Base-by-base conservation (phyloP, 108 stramenopile species). In the Pseudonitzschia pungens region DNA sequence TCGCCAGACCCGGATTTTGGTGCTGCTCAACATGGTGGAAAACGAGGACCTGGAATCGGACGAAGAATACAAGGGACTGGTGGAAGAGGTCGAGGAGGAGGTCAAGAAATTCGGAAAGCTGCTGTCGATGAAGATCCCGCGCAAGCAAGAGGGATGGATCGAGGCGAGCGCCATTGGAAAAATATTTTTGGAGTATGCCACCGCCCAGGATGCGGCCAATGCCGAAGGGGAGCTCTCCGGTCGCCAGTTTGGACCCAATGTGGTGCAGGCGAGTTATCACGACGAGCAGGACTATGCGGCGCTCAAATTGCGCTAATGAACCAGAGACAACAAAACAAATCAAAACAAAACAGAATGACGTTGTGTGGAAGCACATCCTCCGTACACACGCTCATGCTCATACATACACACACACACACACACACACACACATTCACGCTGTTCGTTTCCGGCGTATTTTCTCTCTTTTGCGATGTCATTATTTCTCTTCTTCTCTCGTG, bases 21-120 rank as follows among this genome's bases (percentile, higher is more conserved):
- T 96, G 12, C 81, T 99, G 66, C 82, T 83, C 53, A 99, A 99
- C 81, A 99, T 99, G 99, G 96, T 99, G 0, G 84, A 84, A 26
- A 84, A 96, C 52, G 96, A 96, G 67, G 98, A 99, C 77, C 79
- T 99, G 58, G 74, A 72, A 14, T 86, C 92, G n/a, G 89, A 88
- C 21, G 89, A 89, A 22, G 94, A 95, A 53, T 92, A 89, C 63
- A 77, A 85, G 41, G 94, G 92, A 27, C 79, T 99, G 24, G 67
- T 52, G 65, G 73, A 74, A 67, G 72, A 73, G 51, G 72, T 48
- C 24, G 60, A 64, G 31, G 63, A 65, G 63, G 72, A 73, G 31
- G 52, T 69, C 45, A 29, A 28, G 29, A 69, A 69, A 57, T 92
- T 91, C 75, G 96, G 96, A 33, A 80, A 74, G n/a, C 68, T 98